Base-by-base conservation (phyloP, 345 rosid genomes). In the Heritiera fomes region DNA sequence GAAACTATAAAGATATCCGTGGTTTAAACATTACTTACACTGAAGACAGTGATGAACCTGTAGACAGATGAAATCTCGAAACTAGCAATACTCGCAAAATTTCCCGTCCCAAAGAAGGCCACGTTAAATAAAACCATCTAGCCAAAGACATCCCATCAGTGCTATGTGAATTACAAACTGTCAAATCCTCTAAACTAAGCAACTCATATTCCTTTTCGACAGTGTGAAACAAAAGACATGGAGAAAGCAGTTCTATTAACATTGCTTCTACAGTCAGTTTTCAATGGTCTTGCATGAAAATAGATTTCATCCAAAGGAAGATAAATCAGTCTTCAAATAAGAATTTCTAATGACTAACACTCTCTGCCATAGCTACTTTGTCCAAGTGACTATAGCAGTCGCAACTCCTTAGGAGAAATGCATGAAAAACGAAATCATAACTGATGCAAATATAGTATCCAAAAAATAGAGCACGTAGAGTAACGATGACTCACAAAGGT, bases 21-120 rank as follows among this genome's bases (percentile, higher is more conserved):
- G 71, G 58, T 70, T 76, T 59, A 40, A 59, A 46, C 71, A 76
- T 72, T 71, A 88, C 98, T 95, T 89, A 95, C 98, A 55, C 96
- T 95, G 88, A 95, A 95, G 83, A 95, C 78, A 56, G 98, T 95
- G 88, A 95, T 90, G 83, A 95, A 95, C 56, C 99, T 87, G 74
- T 93, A 95, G 52, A 95, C 98, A 41, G 98, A 95, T 74, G 98
- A 95, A 81, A 95, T 95, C 92, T 95, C 99, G 82, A 95, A 95
- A 86, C 99, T 95, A 76, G 99, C 99, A 82, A 95, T 95, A 85
- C 98, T 95, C 67, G 98, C 98, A 70, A 95, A 95, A 87, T 95
- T 95, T 52, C 99, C 98, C 64, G 99, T 93, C 76, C 99, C 99
- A 13, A 93, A 95, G 93, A 95, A 95, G 41, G 99, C 98, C 8